Evolutionary conservation across 73 alveolate species (phyloP).

Genomic region (Tetrahymena thermophila): DNA sequence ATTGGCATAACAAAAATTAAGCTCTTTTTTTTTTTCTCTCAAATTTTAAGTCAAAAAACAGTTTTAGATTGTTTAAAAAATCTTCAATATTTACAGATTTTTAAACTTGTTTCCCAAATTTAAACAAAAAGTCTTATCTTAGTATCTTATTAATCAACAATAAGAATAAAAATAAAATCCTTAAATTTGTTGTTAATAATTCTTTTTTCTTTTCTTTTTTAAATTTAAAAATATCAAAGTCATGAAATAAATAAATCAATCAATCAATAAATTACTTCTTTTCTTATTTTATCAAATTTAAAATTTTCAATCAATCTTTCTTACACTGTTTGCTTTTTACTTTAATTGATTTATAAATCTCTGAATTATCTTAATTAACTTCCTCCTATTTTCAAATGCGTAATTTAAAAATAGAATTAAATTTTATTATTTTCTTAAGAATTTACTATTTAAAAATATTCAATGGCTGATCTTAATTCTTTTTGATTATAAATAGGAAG

Average conservation of each 20-base stretch:
- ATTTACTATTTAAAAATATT: neutral
- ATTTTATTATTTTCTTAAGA: too few species aligned
- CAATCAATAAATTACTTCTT: neutral
- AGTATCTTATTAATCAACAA: neutral
- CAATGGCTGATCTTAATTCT: neutral
- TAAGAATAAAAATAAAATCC: neutral
- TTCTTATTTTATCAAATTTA: neutral
- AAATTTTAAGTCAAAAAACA: neutral
- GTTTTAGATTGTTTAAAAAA: neutral
- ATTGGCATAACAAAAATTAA: too few species aligned
- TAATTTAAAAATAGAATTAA: neutral
- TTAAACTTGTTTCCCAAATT: neutral
- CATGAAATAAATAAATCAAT: neutral
- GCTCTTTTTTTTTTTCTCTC: neutral
- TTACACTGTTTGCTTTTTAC: neutral
- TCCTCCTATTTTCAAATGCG: neutral
- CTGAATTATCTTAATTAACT: neutral
- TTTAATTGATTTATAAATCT: too few species aligned
- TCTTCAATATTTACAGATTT: neutral
- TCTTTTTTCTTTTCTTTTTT: neutral
- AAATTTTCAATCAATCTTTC: neutral
- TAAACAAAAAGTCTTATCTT: neutral
- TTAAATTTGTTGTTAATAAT: neutral
- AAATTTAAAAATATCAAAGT: neutral
- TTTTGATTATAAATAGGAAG: neutral